Conservation (phyloP, 2,329 filamentous ascomycete species). For the Pseudocercospora fijiensis region DNA sequence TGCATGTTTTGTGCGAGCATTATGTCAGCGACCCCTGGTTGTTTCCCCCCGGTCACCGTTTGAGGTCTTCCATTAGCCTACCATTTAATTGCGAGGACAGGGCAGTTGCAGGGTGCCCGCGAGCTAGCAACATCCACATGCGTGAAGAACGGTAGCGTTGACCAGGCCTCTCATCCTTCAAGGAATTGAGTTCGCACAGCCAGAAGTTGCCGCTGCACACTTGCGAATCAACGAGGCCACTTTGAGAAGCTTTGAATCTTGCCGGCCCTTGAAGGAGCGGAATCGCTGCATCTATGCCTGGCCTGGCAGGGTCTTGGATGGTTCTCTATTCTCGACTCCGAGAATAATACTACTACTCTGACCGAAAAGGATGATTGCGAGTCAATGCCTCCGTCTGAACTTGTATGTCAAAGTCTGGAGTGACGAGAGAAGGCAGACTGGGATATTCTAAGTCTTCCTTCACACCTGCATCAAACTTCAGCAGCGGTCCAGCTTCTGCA, state of each 20-base stretch:
- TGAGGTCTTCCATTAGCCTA: constrained; percentile 1
- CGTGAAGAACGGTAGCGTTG: not conserved
- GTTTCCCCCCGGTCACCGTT: not conserved
- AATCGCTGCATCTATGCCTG: not conserved
- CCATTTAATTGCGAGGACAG: not conserved
- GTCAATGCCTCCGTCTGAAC: no score
- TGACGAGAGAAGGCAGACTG: no score
- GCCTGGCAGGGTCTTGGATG: not conserved
- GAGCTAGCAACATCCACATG: not conserved
- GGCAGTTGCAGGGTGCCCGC: not conserved
- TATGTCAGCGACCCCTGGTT: no score
- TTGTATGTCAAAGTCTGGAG: no score
- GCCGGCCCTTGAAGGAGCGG: not conserved
- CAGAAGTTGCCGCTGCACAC: not conserved
- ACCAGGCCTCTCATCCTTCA: not conserved
- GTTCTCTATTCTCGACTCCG: not conserved
- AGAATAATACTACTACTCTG: not conserved
- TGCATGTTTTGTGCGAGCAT: no score
- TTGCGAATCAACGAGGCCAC: not conserved
- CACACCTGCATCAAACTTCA: no score
- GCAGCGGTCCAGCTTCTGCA: no score
- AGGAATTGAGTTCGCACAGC: not conserved
- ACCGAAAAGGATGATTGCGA: no score
- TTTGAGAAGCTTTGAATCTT: not conserved
- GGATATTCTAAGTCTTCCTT: no score